These are phyloP conservation scores for Dittrichia graveolens DNA, from an alignment of 129 eudicot genomes.

Conservation along the genomic window DNA sequence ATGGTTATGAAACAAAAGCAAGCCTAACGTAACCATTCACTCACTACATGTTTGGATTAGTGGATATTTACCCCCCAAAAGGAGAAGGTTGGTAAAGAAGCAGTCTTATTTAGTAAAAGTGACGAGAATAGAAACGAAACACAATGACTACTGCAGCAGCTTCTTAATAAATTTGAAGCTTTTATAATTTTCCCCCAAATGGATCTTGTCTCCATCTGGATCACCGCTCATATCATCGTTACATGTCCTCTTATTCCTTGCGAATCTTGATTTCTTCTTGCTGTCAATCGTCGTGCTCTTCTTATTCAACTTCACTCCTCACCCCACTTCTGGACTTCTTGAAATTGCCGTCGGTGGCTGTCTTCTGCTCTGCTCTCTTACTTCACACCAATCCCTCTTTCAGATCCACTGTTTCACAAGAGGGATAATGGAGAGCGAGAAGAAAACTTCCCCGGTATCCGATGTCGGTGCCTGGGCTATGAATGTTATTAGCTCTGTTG, in stretches of 20 bases:
- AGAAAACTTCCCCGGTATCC: slow-evolving; percentile 63
- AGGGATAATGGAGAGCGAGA: slow-evolving; percentile 61
- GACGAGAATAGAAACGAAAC: neutral
- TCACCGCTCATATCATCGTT: slow-evolving; percentile 27
- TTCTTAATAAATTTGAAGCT: neutral
- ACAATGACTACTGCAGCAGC: neutral
- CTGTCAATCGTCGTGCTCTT: slow-evolving; percentile 30
- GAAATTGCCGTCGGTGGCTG: slow-evolving; percentile 31
- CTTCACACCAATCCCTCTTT: slow-evolving; percentile 12
- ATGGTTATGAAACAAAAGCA: too few species aligned
- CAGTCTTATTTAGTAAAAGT: slow-evolving; percentile 1
- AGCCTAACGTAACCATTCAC: too few species aligned
- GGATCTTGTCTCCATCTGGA: slow-evolving; percentile 35
- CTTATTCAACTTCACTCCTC: slow-evolving; percentile 18
- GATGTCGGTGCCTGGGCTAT: slow-evolving; percentile 95
- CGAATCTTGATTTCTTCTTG: slow-evolving; percentile 31
- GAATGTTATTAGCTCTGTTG: slow-evolving; percentile 88
- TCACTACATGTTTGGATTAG: too few species aligned
- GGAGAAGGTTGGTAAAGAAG: neutral
- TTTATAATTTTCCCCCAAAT: slow-evolving; percentile 15
- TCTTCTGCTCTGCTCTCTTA: slow-evolving; percentile 2
- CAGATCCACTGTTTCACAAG: slow-evolving; percentile 9
- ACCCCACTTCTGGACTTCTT: slow-evolving; percentile 27
- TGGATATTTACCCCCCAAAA: too few species aligned
- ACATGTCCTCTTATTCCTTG: neutral